phyloP scores from a whole-genome alignment of 2,329 filamentous ascomycete species.

The Pleurostoma richardsiae region DNA sequence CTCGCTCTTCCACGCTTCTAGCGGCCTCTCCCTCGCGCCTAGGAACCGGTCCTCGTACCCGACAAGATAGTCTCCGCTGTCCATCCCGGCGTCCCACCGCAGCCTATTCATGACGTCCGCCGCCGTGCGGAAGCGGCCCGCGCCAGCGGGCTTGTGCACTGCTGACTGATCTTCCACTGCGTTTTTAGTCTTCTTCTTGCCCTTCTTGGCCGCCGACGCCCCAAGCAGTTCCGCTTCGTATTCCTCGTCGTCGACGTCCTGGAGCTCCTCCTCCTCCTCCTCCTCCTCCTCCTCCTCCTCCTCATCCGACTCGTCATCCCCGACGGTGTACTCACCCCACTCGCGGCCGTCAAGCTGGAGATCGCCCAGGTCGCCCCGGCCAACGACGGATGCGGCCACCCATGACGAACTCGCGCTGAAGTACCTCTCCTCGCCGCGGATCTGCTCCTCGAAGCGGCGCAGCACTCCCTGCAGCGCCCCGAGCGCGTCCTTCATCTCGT shows the following conservation, averaged over 20 bases:
- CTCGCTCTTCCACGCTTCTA: conserved; percentile 55
- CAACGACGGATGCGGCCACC: conserved; percentile 37
- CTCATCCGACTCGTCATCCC: conserved; percentile 33
- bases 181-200: conserved; percentile 9
- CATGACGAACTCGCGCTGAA: conserved; percentile 44
- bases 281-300: conserved; percentile 34
- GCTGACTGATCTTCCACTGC: conserved; percentile 3
- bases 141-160: conserved; percentile 22
- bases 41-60: conserved; percentile 59
- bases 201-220: conserved; percentile 7
- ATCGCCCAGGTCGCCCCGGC: conserved; percentile 29
- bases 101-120: conserved; percentile 54
- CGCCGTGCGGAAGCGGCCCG: conserved; percentile 48
- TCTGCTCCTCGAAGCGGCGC: conserved; percentile 41
- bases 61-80: conserved; percentile 48
- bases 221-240: not conserved
- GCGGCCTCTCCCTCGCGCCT: conserved; percentile 45
- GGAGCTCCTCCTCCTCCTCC: conserved; percentile 28
- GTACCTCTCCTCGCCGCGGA: conserved; percentile 38
- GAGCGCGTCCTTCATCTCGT: conserved; percentile 35
- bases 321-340: conserved; percentile 41
- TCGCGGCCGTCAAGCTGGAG: conserved; percentile 40
- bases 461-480: conserved; percentile 37
- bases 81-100: conserved; percentile 52
- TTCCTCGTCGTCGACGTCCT: conserved; percentile 12